Percentiles rank a stretch among this genome's conserved stretches.
Evolutionary conservation across 495 filamentous ascomycete species (phyloP).

Genomic region (Polyplosphaeria fusca): DNA sequence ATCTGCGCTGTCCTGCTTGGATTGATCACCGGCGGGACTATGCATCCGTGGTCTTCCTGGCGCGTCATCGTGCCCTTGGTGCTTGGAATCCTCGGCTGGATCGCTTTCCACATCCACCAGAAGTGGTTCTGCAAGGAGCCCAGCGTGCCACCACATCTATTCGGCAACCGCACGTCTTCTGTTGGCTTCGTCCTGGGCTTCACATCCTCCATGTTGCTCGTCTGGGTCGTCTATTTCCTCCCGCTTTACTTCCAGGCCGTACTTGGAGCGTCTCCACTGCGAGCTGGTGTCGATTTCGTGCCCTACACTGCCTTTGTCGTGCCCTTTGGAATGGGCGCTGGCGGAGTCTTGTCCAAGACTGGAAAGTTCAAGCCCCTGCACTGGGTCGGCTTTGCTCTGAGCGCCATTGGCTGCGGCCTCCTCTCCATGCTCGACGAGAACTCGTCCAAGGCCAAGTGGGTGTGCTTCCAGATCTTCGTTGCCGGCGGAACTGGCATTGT

Average conservation of each 20-base stretch:
- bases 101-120: slow-evolving; percentile 15
- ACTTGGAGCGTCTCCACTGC: slow-evolving; percentile 48
- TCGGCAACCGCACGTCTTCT: slow-evolving; percentile 47
- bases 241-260: slow-evolving; percentile 63
- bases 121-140: slow-evolving; percentile 6
- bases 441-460: slow-evolving; percentile 46
- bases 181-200: slow-evolving; percentile 47
- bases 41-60: slow-evolving; percentile 18
- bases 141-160: slow-evolving; percentile 41
- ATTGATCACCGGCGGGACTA: slow-evolving; percentile 13
- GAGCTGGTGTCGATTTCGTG: slow-evolving; percentile 58
- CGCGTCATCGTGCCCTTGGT: slow-evolving; percentile 16
- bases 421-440: slow-evolving; percentile 44
- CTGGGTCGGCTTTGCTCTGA: slow-evolving; percentile 49
- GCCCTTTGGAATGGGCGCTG: slow-evolving; percentile 44
- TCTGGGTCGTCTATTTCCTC: slow-evolving; percentile 57
- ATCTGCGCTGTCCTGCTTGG: slow-evolving; percentile 7
- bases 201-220: slow-evolving; percentile 51
- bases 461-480: slow-evolving; percentile 46
- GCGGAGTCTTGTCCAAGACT: slow-evolving; percentile 43
- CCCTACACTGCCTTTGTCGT: slow-evolving; percentile 54
- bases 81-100: slow-evolving; percentile 13
- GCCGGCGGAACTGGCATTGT: slow-evolving; percentile 50
- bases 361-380: slow-evolving; percentile 50
- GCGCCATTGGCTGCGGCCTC: slow-evolving; percentile 47